Evolutionary conservation across 2,329 filamentous ascomycete genomes (phyloP).

Genomic region (Colletotrichum cordylinicola): DNA sequence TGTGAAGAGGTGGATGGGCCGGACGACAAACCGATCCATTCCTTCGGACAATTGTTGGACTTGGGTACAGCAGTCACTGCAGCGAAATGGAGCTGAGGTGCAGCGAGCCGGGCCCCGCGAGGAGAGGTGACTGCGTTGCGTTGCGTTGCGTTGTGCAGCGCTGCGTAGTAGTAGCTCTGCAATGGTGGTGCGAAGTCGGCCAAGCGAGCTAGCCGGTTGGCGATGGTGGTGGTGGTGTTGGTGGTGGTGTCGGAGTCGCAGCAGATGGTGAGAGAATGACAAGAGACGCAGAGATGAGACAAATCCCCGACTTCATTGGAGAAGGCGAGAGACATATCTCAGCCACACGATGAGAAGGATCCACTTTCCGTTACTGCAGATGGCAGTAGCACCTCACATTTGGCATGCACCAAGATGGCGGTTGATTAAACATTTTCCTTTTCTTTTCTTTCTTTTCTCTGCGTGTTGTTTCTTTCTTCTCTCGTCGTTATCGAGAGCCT

Average conservation of each 20-base stretch:
- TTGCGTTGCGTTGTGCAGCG: not conserved
- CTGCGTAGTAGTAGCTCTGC: not conserved
- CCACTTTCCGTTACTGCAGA: not conserved
- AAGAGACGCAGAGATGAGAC: not conserved
- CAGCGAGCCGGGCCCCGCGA: not conserved
- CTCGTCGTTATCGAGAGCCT: not conserved
- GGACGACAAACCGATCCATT: not conserved
- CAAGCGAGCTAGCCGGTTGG: not conserved
- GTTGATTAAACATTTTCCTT: not conserved
- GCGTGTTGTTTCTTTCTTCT: not conserved
- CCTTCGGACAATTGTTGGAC: constrained; percentile 11
- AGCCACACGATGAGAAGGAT: not conserved
- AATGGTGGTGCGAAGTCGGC: not conserved
- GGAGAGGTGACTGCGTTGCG: not conserved
- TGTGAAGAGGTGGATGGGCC: not conserved
- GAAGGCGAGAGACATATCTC: not conserved
- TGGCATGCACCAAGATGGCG: constrained; percentile 3
- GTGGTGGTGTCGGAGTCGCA: not conserved
- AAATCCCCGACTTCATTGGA: constrained; percentile 1
- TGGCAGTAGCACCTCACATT: not conserved
- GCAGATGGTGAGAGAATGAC: not conserved
- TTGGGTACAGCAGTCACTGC: not conserved
- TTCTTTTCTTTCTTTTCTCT: not conserved
- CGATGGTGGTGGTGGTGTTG: not conserved
- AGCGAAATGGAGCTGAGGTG: not conserved